phyloP scores from a whole-genome alignment of 805 yeast genomes.

The Torulaspora indica region DNA sequence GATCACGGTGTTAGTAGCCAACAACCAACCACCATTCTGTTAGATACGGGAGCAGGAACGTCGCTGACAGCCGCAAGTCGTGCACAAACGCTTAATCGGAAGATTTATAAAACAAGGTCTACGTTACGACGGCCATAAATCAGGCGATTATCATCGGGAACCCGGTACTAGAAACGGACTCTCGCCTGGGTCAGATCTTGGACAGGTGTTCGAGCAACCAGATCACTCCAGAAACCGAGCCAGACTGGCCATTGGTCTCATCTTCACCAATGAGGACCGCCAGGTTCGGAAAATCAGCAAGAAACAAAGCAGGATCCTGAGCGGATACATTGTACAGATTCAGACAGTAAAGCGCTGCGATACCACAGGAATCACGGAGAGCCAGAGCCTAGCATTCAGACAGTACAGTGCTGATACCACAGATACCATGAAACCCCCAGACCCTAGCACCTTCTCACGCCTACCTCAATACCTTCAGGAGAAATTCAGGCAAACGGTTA shows the following conservation, averaged over 20 bases:
- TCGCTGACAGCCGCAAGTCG: background rate
- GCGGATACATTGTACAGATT: background rate
- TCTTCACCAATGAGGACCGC: background rate
- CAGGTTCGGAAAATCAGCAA: background rate
- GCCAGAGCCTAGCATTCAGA: too few relatives aligned
- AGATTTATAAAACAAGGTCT: background rate
- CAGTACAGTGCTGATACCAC: background rate
- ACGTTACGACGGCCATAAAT: background rate
- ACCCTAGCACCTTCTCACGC: background rate
- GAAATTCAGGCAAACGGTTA: background rate
- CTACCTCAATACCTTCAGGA: background rate
- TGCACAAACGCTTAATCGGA: background rate
- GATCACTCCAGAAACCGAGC: background rate
- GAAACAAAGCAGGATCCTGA: background rate
- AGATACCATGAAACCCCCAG: background rate
- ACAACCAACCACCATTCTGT: background rate
- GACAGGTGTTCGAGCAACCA: background rate
- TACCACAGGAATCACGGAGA: too few relatives aligned
- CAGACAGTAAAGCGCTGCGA: background rate
- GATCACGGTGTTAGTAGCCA: background rate
- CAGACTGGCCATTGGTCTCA: background rate
- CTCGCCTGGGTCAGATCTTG: background rate
- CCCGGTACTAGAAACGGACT: background rate
- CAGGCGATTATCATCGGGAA: background rate
- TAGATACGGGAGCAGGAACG: background rate